These are phyloP conservation scores for Balansia obtecta DNA, from an alignment of 2,329 filamentous ascomycete species.

Conservation along the genomic window DNA sequence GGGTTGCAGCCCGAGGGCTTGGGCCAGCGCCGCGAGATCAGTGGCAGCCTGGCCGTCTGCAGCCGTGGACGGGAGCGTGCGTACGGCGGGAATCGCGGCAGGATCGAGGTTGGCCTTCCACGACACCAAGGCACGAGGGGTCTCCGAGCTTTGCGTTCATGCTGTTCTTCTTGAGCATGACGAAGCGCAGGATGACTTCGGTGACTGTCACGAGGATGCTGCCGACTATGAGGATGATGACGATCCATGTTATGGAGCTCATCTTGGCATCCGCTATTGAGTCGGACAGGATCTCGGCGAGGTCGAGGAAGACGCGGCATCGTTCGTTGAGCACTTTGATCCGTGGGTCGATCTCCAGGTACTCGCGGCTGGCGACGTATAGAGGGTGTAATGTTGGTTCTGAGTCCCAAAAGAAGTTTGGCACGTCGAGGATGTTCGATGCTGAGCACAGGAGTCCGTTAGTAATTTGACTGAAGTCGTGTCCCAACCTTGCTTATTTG, in stretches of 20 bases:
- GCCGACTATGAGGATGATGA: slow-evolving; percentile 84
- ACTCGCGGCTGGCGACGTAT: slow-evolving; percentile 89
- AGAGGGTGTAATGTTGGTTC: slow-evolving; percentile 91
- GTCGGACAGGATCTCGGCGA: slow-evolving; percentile 89
- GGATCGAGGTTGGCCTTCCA: slow-evolving; percentile 8
- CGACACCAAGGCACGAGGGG: slow-evolving; percentile 6
- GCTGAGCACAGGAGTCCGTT: slow-evolving; percentile 36
- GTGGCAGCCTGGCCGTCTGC: slow-evolving; percentile 11
- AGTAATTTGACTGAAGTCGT: not conserved
- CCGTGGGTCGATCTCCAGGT: slow-evolving; percentile 91
- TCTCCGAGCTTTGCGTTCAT: slow-evolving; percentile 9
- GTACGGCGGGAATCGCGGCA: slow-evolving; percentile 8
- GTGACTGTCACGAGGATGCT: slow-evolving; percentile 84
- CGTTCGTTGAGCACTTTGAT: slow-evolving; percentile 96
- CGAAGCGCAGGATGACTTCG: slow-evolving; percentile 80
- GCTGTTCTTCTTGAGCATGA: slow-evolving; percentile 40
- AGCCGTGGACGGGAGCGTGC: slow-evolving; percentile 9
- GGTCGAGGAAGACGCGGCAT: slow-evolving; percentile 89
- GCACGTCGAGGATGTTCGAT: slow-evolving; percentile 89
- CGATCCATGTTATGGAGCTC: slow-evolving; percentile 94
- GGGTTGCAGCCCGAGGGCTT: slow-evolving; percentile 19
- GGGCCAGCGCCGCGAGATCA: slow-evolving; percentile 23
- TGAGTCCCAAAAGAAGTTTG: slow-evolving; percentile 97
- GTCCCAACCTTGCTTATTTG: not conserved
- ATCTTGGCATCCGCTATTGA: slow-evolving; percentile 90